Conservation (phyloP, 2,329 filamentous ascomycete genomes). For the Calonectria honghensis region DNA sequence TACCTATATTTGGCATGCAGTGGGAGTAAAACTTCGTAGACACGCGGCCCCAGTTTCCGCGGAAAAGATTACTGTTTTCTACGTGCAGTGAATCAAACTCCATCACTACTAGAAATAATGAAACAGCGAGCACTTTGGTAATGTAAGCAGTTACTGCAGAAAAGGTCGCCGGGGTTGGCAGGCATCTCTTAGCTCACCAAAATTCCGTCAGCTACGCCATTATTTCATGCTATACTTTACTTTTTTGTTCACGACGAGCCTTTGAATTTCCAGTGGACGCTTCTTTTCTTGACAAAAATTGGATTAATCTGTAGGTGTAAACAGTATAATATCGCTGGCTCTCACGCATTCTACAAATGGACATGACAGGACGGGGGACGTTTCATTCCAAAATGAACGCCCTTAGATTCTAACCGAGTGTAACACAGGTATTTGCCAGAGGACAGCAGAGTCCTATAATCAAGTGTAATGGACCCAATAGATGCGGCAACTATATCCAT, state of each 20-base stretch:
- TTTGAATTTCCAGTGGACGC: neutral
- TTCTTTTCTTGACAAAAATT: too few relatives aligned
- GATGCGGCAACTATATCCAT: too few relatives aligned
- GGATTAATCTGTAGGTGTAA: too few relatives aligned
- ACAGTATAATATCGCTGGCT: too few relatives aligned
- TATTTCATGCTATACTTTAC: neutral
- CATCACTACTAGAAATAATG: neutral
- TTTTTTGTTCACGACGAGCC: neutral
- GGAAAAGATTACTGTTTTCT: neutral
- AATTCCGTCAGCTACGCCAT: neutral
- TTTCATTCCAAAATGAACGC: too few relatives aligned
- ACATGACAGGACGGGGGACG: too few relatives aligned
- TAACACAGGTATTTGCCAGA: too few relatives aligned
- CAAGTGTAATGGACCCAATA: too few relatives aligned
- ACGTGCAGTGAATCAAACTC: neutral
- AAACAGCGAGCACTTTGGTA: neutral
- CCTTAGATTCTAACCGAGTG: too few relatives aligned
- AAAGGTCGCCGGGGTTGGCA: neutral
- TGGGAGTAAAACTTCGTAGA: neutral
- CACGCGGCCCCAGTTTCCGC: neutral
- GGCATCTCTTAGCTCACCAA: neutral
- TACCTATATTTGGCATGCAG: neutral
- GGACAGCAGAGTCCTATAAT: too few relatives aligned
- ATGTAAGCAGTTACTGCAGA: neutral
- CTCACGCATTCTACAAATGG: too few relatives aligned